Evolutionary conservation across 306 rosid genomes (phyloP), one percentile per base, ranked within the genome.

Genomic region (Chamaecrista fasciculata): DNA sequence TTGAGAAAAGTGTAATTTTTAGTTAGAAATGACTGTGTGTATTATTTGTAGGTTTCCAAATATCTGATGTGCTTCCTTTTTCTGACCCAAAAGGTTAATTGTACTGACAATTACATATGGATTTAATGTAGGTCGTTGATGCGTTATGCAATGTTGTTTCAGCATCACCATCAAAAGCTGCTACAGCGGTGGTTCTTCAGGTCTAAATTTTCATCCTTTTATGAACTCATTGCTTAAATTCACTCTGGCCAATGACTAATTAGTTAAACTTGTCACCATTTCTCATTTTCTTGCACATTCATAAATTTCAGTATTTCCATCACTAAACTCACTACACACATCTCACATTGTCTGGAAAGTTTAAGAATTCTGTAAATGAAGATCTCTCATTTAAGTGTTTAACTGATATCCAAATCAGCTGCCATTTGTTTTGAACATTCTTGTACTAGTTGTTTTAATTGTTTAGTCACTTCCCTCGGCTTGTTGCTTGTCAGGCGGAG

Each of bases 171-270:
- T 63, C 89, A 15, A 94, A 88, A 82, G 99, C 97, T 25, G 91
- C 99, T 24, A 83, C 99, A 5, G 99, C 99, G 58, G 86, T 91
- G 50, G 91, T 94, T 69, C 97, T 94, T 80, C 97, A 94, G 99
- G 99, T 94, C 58, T 61, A 60, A 78, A 76, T 58, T 83, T 76
- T 73, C 70, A 47, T 31, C 79, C 65, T 59, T 49, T 51, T 72
- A 66, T 52, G 16, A 76, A 71, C 51, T 53, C 18, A 19, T 47
- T 70, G 31, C 70, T 44, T 79, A 42, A 43, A 16, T 0, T 26
- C 33, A 70, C 42, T 49, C 29, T 51, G 46, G 62, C 53, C 34
- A 15, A 58, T 62, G 29, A 58, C 50, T 53, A 63, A 67, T 71
- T 26, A 46, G 26, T 66, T 18, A 19, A n/a, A 56, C 47, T 8